Base-by-base conservation (phyloP, 2,329 filamentous ascomycete species). In the Diaporthe sp. region DNA sequence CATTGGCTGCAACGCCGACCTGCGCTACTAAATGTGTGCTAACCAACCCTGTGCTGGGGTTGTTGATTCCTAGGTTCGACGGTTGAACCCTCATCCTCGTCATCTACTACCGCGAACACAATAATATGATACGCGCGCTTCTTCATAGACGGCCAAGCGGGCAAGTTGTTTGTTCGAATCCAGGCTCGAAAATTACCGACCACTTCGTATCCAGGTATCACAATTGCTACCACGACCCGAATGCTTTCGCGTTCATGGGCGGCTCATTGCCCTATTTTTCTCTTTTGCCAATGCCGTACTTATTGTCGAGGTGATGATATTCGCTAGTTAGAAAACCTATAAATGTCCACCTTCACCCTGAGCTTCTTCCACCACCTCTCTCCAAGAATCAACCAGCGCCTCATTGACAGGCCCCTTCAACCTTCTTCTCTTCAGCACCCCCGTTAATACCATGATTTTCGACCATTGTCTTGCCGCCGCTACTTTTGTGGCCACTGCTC, bases 61-160 rank as follows among this genome's bases (percentile, higher is more conserved):
- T 15, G 15, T 2, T 19, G 15, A 19, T 12, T 19, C 9, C n/a
- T 22, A 9, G 15, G 13, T 5, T 42, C 3, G 12, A 42, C 42
- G 42, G 42, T 22, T 34, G 25, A 49, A 65, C 8, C 4, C 17
- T 49, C 15, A 25, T 34, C 42, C 60, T 65, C 60, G 60, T 31
- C 39, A 65, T 34, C 3, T 34, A 22, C 60, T 46, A 31, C 9
- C 25, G 25, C 61, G 61, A 65, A 28, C 39, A 46, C 25, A 22
- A 22, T 19, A 65, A 25, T 17, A 46, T 46, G 61, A 65, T 65
- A 65, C 61, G 61, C 4, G 61, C 61, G 61, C 61, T 49, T 65
- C 61, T 46, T 65, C 25, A 15, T 46, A 19, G 25, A 22, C 15
- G 42, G 2, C 9, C 39, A 44, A 19, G 12, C 28, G n/a, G n/a